Base-by-base conservation (phyloP, 2,329 filamentous ascomycete genomes). In the Arthrobotrys entomopaga region DNA sequence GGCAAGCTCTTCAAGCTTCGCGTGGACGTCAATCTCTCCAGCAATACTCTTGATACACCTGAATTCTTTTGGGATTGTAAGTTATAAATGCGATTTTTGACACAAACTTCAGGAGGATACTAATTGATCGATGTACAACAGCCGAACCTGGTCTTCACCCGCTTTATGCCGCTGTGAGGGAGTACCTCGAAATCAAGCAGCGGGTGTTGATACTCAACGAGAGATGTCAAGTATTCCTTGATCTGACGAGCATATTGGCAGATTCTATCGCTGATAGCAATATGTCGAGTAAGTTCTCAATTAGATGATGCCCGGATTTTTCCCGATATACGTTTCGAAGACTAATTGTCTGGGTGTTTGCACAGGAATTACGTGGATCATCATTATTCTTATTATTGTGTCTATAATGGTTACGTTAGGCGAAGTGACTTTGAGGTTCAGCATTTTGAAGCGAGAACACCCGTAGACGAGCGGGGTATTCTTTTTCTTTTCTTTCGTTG, bases 171-270 rank as follows among this genome's bases (percentile, higher is more conserved):
- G 95, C 93, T 72, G 92, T 98, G 58, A 91, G 95, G 79, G 95
- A 98, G 81, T 99, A 99, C 80, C 90, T 99, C 74, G 95, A 99
- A 80, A 98, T 99, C 81, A 94, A 96, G 80, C 92, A 91, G 6
- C 92, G 95, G 64, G 97, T 97, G 81, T 92, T 96, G 82, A 93
- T 98, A 22, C 89, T 99, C 77, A 99, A 99, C 82, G 95, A 98
- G 83, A 90, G 95, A 61, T 99, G 95, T 81, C 89, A 91, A 48
- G 95, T 99, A 58, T 99, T 99, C 83, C 87, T 99, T 16, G 95
- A 99, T 81, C 87, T 99, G 8, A 93, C 95, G 52, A 93, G 97
- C 82, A 97, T 99, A 22, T 84, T 99, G 0, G 93, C 91, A 13
- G 94, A 99, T 82, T 92, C 89, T 1, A 93, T 97, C 64, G 92